These are phyloP conservation scores for Ottelia alismoides DNA, from an alignment of 106 monocot genomes.

Conservation along the genomic window DNA sequence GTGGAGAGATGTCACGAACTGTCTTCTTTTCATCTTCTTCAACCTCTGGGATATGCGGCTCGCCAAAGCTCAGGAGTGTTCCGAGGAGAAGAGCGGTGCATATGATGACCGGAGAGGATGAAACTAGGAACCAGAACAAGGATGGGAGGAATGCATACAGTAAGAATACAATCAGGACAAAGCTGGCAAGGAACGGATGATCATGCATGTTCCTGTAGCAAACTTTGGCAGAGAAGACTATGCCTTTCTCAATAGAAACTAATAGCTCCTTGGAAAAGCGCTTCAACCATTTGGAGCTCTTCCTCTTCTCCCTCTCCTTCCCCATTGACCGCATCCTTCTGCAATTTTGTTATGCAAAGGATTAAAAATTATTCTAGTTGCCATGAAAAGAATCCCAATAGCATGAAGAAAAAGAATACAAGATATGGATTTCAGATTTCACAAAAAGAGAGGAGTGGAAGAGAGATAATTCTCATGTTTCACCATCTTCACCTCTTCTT, in stretches of 20 bases:
- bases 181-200: constrained; percentile 41
- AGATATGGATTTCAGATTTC: no score
- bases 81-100: constrained; percentile 70
- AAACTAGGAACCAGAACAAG: constrained; percentile 40
- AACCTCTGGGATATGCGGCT: constrained; percentile 35
- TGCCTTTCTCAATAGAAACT: constrained; percentile 19
- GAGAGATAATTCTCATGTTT: no score
- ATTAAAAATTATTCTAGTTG: no score
- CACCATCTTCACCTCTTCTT: no score
- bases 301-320: no score
- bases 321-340: no score
- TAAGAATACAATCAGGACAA: constrained; percentile 29
- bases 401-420: no score
- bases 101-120: constrained; percentile 41
- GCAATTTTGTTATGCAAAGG: no score
- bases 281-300: no score
- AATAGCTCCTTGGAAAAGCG: constrained; percentile 26
- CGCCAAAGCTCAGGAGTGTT: constrained; percentile 46
- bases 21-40: constrained; percentile 26
- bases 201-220: constrained; percentile 17
- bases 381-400: no score
- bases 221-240: constrained; percentile 24
- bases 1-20: constrained; percentile 18
- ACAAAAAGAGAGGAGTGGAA: no score
- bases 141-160: constrained; percentile 39